A percentile compares a stretch with the other conserved stretches of the same genome.
Evolutionary conservation across 257 asterid genomes (phyloP).

Genomic region (Pogostemon cablin): DNA sequence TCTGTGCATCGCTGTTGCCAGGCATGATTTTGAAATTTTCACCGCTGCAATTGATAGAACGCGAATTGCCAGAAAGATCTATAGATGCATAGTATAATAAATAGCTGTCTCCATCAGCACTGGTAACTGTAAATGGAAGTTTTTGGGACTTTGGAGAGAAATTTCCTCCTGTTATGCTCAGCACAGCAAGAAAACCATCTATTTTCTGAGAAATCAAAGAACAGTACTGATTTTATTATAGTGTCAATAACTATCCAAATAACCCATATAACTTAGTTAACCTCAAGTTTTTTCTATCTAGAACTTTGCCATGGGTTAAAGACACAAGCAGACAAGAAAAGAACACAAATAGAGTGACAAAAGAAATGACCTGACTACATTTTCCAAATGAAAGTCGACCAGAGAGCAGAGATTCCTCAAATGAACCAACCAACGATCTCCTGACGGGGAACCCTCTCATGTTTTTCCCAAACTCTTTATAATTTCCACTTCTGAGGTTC

Average conservation of each 20-base stretch:
- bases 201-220: constrained; percentile 52
- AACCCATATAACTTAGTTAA: neutral
- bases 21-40: constrained; percentile 41
- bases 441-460: constrained; percentile 62
- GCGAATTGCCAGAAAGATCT: constrained; percentile 51
- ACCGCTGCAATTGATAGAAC: constrained; percentile 43
- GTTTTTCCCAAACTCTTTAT: constrained; percentile 45
- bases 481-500: constrained; percentile 38
- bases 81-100: constrained; percentile 73
- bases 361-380: constrained; percentile 56
- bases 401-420: constrained; percentile 87
- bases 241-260: constrained; percentile 11
- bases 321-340: constrained; percentile 20
- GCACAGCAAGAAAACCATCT: constrained; percentile 83
- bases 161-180: constrained; percentile 67
- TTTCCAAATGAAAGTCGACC: constrained; percentile 72
- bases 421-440: constrained; percentile 83
- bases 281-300: constrained; percentile 10
- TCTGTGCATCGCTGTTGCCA: constrained; percentile 40
- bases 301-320: constrained; percentile 11
- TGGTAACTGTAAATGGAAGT: constrained; percentile 77
- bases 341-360: constrained; percentile 20
- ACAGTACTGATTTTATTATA: constrained; percentile 23
- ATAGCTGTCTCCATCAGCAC: constrained; percentile 73
- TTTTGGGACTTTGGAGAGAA: constrained; percentile 77